Conservation (phyloP, 169 alveolate species). For the Plasmodium gallinaceum region DNA sequence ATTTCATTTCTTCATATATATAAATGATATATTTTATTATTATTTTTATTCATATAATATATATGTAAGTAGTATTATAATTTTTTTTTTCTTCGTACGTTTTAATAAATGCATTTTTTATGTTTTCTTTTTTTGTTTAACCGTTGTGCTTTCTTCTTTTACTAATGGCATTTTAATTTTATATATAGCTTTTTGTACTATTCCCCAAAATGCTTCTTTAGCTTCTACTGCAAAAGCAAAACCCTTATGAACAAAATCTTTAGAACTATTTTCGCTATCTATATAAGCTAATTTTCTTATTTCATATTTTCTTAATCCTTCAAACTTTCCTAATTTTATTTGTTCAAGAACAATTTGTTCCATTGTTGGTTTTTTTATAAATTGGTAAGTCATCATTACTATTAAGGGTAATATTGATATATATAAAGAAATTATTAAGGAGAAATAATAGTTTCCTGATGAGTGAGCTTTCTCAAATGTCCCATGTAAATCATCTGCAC, state of each 20-base stretch:
- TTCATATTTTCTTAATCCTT: conserved; percentile 70
- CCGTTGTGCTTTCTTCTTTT: conserved; percentile 16
- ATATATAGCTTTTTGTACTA: conserved; percentile 80
- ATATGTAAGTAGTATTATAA: neutral
- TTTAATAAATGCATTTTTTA: neutral
- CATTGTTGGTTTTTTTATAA: conserved; percentile 81
- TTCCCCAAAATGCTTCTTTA: conserved; percentile 79
- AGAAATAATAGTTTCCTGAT: conserved; percentile 77
- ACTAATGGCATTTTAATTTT: conserved; percentile 75
- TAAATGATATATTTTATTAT: too few relatives aligned
- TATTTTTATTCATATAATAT: neutral
- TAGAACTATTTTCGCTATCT: conserved; percentile 48
- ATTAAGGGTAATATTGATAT: conserved; percentile 79
- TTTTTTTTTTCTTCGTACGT: neutral
- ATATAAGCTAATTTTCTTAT: conserved; percentile 78
- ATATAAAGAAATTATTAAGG: conserved; percentile 64
- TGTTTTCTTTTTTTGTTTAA: conserved; percentile 8
- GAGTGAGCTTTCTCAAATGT: conserved; percentile 79
- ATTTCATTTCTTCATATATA: too few relatives aligned
- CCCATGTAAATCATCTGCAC: conserved; percentile 84
- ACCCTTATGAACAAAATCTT: conserved; percentile 49
- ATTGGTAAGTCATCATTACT: conserved; percentile 77
- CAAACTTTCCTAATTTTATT: conserved; percentile 80
- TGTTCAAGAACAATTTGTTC: conserved; percentile 81
- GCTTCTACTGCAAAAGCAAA: conserved; percentile 84